Percentiles rank a stretch among this genome's conserved stretches.
These are phyloP conservation scores for Hypoxylon perforatum DNA, from an alignment of 495 filamentous ascomycete species.

Conservation along the genomic window DNA sequence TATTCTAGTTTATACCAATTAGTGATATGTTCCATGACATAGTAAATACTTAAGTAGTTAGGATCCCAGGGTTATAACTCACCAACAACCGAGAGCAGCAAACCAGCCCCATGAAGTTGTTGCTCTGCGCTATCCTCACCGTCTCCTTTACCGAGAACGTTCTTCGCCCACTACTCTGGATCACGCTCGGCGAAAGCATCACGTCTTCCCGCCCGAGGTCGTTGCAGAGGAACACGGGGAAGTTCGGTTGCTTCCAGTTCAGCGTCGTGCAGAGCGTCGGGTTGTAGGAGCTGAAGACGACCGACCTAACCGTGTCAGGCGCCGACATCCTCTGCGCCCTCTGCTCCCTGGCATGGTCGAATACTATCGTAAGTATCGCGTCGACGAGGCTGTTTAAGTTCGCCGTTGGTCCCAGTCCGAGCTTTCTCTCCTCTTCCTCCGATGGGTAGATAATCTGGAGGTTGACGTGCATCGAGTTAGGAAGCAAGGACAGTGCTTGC, in stretches of 20 bases:
- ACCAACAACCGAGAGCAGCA: conserved; percentile 88
- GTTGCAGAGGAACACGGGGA: conserved; percentile 94
- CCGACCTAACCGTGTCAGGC: conserved; percentile 77
- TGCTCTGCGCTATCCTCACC: conserved; percentile 90
- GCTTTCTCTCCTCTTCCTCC: conserved; percentile 70
- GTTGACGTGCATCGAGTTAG: conserved; percentile 82
- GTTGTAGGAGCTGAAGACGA: conserved; percentile 94
- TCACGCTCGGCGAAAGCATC: conserved; percentile 50
- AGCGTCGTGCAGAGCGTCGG: conserved; percentile 87
- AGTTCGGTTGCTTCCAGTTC: conserved; percentile 99
- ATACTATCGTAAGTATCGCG: conserved; percentile 82
- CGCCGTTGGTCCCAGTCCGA: conserved; percentile 74
- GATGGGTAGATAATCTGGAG: conserved; percentile 88
- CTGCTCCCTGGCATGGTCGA: conserved; percentile 85
- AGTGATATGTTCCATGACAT: conserved; percentile 15
- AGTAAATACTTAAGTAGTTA: no score
- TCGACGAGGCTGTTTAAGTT: conserved; percentile 91
- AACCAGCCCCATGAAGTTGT: conserved; percentile 98
- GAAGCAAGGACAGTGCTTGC: conserved; percentile 78
- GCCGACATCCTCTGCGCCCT: conserved; percentile 65
- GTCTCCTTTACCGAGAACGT: conserved; percentile 92
- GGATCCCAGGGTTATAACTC: conserved; percentile 47
- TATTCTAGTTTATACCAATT: conserved; percentile 68
- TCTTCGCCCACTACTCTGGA: conserved; percentile 73
- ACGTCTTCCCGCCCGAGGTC: conserved; percentile 74